phyloP scores from a whole-genome alignment of 225 moss, liverwort and hornwort genomes.

The Physcomitrium patens region DNA sequence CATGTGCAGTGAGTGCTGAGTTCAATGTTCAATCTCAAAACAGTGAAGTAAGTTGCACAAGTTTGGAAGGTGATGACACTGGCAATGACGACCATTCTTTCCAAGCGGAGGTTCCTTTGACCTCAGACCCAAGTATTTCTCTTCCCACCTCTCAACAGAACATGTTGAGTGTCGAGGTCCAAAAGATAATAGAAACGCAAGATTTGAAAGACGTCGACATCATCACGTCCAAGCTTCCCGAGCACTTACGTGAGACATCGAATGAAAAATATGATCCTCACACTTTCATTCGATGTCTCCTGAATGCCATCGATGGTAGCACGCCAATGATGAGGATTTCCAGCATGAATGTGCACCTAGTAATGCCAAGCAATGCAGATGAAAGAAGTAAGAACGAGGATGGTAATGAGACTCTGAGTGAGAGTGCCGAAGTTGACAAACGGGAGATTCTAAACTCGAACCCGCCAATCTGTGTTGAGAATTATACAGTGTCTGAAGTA shows the following conservation, averaged over 20 bases:
- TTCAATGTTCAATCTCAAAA: constrained; percentile 26
- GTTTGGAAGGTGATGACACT: constrained; percentile 12
- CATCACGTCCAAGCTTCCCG: not conserved
- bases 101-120: constrained; percentile 34
- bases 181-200: constrained; percentile 21
- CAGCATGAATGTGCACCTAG: constrained; percentile 8
- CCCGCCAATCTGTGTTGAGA: not conserved
- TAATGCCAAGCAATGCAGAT: not conserved
- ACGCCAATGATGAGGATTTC: constrained; percentile 6
- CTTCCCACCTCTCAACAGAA: constrained; percentile 24
- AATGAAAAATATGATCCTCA: not conserved
- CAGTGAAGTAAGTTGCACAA: constrained; percentile 3
- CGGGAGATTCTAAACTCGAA: constrained; percentile 23
- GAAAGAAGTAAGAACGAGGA: not conserved
- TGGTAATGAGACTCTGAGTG: not conserved
- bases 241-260: not conserved
- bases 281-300: not conserved
- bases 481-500: not conserved
- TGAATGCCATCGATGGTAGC: constrained; percentile 3
- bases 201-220: not conserved
- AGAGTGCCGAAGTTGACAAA: constrained; percentile 48
- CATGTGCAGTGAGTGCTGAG: constrained; percentile 37
- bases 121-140: constrained; percentile 11
- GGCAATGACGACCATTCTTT: constrained; percentile 19
- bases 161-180: constrained; percentile 14